A percentile compares a stretch with the other conserved stretches of the same genome.
Evolutionary conservation across 1,284 basidiomycete species (phyloP).

Genomic region (Trichosporon ovoides): DNA sequence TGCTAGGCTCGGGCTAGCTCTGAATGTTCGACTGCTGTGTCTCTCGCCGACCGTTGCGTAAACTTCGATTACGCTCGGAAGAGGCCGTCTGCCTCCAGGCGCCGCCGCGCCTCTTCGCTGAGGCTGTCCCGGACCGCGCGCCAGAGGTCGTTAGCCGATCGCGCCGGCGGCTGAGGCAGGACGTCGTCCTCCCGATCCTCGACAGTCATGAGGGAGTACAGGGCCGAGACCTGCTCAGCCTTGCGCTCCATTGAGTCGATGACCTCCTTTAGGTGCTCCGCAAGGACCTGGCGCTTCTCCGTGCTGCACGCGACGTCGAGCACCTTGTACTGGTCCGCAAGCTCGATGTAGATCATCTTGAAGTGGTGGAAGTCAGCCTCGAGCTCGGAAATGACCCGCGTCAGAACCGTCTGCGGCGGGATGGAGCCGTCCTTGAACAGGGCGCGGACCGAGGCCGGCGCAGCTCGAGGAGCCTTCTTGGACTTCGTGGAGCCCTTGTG

Average conservation of each 20-base stretch:
- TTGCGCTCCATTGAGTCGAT: conserved; percentile 83
- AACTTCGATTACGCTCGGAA: neutral
- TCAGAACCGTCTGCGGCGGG: conserved; percentile 75
- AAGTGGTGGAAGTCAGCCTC: conserved; percentile 88
- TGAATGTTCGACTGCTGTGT: too few species aligned
- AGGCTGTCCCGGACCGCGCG: conserved; percentile 35
- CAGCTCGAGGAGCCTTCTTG: neutral
- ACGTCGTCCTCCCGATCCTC: conserved; percentile 51
- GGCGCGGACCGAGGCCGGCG: conserved; percentile 51
- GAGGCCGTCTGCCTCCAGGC: conserved; percentile 32
- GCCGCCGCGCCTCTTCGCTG: conserved; percentile 34
- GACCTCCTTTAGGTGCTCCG: conserved; percentile 77
- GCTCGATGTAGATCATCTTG: conserved; percentile 80
- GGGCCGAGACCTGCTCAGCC: conserved; percentile 79
- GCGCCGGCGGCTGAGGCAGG: neutral
- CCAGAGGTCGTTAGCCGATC: conserved; percentile 33
- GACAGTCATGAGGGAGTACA: conserved; percentile 72
- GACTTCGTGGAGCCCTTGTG: neutral
- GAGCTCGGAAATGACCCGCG: conserved; percentile 70
- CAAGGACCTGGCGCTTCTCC: conserved; percentile 71
- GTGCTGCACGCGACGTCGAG: conserved; percentile 77
- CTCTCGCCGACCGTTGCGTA: neutral
- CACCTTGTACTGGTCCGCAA: conserved; percentile 81
- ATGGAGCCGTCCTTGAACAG: conserved; percentile 55
- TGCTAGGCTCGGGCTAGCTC: too few species aligned